These are phyloP conservation scores for Verticillium zaregamsianum DNA, from an alignment of 2,329 filamentous ascomycete genomes.

Conservation along the genomic window DNA sequence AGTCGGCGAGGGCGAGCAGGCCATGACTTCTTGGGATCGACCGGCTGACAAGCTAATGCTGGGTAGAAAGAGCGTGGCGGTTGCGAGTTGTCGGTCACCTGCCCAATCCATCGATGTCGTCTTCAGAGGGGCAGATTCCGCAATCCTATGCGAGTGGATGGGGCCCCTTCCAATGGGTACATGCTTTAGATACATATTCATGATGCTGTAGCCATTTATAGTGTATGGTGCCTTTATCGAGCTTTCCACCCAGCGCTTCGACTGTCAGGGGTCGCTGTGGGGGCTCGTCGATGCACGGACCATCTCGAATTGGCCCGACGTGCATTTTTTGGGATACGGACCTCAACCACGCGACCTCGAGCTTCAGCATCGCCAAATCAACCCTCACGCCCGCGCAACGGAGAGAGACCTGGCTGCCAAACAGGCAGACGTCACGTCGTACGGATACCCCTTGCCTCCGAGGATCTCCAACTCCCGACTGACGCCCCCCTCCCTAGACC, in stretches of 20 bases:
- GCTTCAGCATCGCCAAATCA: neutral
- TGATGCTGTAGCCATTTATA: neutral
- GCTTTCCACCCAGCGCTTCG: neutral
- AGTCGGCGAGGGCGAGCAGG: too few species aligned
- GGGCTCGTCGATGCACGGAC: neutral
- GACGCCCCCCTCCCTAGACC: neutral
- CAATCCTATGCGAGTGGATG: neutral
- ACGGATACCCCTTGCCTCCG: neutral
- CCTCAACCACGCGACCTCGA: neutral
- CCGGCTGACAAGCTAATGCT: neutral
- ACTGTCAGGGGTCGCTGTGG: neutral
- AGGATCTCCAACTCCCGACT: neutral
- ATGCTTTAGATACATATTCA: neutral
- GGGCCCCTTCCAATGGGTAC: neutral
- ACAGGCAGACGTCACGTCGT: constrained; percentile 1
- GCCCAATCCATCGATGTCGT: neutral
- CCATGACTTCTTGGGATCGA: neutral
- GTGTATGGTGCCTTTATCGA: neutral
- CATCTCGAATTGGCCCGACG: neutral
- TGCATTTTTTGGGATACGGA: neutral
- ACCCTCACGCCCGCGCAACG: neutral
- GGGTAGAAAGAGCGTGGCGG: neutral
- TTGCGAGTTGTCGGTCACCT: neutral
- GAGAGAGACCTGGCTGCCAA: constrained; percentile 1
- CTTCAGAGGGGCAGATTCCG: neutral